A percentile compares a stretch with the other conserved stretches of the same genome.
Conservation (phyloP, 2,329 filamentous ascomycete genomes). For the Albophoma yamanashiensis region DNA sequence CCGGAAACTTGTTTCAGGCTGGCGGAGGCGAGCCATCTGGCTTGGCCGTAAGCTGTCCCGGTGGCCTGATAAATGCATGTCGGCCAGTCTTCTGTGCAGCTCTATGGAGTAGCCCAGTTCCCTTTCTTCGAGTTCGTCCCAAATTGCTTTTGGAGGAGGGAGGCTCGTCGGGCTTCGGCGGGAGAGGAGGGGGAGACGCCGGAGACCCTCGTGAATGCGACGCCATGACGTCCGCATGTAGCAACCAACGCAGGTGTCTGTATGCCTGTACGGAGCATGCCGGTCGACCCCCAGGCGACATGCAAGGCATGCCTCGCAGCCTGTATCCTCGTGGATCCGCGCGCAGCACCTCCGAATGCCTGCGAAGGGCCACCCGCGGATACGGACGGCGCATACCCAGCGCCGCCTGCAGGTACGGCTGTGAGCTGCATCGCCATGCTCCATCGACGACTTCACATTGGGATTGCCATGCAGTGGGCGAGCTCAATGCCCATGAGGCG, state of each 20-base stretch:
- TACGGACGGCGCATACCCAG: background rate
- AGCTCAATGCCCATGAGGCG: background rate
- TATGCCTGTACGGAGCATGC: background rate
- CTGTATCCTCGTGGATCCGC: background rate
- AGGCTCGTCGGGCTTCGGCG: background rate
- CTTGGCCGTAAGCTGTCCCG: background rate
- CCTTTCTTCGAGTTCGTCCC: background rate
- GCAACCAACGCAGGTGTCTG: background rate
- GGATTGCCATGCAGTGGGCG: background rate
- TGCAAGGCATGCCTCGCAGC: background rate
- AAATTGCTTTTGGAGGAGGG: background rate
- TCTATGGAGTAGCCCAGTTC: background rate
- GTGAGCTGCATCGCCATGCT: background rate
- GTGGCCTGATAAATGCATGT: background rate
- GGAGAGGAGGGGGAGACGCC: background rate
- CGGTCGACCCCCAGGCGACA: background rate
- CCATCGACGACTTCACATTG: background rate
- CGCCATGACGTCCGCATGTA: background rate
- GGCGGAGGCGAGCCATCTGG: background rate
- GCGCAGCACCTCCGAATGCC: background rate
- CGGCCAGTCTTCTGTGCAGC: background rate
- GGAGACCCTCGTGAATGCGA: background rate
- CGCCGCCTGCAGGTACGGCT: background rate
- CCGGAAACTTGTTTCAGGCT: background rate
- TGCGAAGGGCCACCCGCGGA: background rate